Base-by-base conservation (phyloP, 768 basidiomycete genomes). In the Paxillus involutus region DNA sequence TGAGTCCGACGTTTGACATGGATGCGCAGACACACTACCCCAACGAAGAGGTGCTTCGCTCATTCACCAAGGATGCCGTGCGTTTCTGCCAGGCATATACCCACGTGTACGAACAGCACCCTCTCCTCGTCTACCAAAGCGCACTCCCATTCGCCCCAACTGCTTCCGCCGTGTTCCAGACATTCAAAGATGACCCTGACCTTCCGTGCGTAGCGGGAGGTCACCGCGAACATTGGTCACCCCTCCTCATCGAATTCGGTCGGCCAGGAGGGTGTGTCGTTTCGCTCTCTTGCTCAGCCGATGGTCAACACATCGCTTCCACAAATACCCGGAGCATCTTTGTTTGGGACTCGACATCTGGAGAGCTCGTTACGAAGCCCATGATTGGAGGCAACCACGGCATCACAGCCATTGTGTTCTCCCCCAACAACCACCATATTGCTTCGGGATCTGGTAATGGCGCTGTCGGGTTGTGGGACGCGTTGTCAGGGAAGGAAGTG, bases 101-200 rank as follows among this genome's bases (percentile, higher is more conserved):
- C 33, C 61, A 62, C 3, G 65, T 57, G 8, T 72, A 72, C 42
- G 68, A 70, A 53, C 68, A 68, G 19, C 68, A 70, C 42, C 68
- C 68, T 4, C 68, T 70, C 21, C 56, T 70, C 19, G 70, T 70
- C 32, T 70, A 70, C 56, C 59, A 60, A 21, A 60, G 64, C 16
- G 69, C 69, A 16, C 64, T 70, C 19, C 70, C 69, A 3, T 70
- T 70, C 47, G 59, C 69, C 37, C 69, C 69, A 3, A 70, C 56
- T n/a, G 43, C 58, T 11, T 58, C 64, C 9, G 43, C 52, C 8
- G 42, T 72, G 33, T 70, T 65, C 43, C 60, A 59, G 35, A 56
- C 55, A 14, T 70, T 70, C 59, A 65, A 69, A 40, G 54, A 62
- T 1, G 66, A 68, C 19, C 47, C 58, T 16, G 50, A 58, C 9